A percentile compares a stretch with the other conserved stretches of the same genome.
phyloP scores from a whole-genome alignment of 495 filamentous ascomycete species.

The Neurospora sublineolata region DNA sequence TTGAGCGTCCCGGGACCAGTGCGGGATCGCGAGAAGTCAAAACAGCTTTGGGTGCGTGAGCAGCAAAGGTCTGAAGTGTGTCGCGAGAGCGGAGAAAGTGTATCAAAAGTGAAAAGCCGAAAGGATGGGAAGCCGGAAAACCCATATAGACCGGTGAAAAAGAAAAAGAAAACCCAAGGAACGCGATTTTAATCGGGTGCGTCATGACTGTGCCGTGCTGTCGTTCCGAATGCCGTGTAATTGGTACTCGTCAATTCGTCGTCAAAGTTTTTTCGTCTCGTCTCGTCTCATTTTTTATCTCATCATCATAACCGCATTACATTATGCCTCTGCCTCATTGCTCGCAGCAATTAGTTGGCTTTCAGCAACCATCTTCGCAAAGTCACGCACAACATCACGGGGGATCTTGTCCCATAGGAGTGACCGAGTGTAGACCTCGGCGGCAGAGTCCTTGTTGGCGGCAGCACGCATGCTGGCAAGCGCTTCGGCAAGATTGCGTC shows the following conservation, averaged over 20 bases:
- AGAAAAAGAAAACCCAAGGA: conserved; percentile 19
- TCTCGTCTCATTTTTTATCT: not conserved
- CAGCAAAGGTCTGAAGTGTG: conserved; percentile 23
- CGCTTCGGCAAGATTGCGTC: conserved; percentile 71
- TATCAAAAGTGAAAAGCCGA: conserved; percentile 9
- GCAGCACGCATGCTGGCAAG: conserved; percentile 62
- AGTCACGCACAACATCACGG: conserved; percentile 80
- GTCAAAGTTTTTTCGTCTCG: not conserved
- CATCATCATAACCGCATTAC: conserved; percentile 4
- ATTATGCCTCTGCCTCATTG: conserved; percentile 28
- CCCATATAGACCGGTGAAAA: conserved; percentile 11
- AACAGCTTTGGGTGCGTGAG: conserved; percentile 27
- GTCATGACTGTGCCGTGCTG: not conserved
- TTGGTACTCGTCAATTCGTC: not conserved
- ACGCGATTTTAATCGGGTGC: not conserved
- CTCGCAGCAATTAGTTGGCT: conserved; percentile 25
- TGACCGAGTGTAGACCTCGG: conserved; percentile 84
- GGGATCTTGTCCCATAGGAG: conserved; percentile 93
- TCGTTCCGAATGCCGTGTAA: not conserved
- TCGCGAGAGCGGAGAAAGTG: conserved; percentile 27
- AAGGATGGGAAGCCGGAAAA: conserved; percentile 7
- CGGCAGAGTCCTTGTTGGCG: conserved; percentile 52
- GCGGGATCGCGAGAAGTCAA: conserved; percentile 12
- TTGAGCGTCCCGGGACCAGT: conserved; percentile 7
- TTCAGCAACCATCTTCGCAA: conserved; percentile 75